These are phyloP conservation scores for Stipa capillata DNA, from an alignment of 176 grass and related monocot genomes.

Conservation along the genomic window DNA sequence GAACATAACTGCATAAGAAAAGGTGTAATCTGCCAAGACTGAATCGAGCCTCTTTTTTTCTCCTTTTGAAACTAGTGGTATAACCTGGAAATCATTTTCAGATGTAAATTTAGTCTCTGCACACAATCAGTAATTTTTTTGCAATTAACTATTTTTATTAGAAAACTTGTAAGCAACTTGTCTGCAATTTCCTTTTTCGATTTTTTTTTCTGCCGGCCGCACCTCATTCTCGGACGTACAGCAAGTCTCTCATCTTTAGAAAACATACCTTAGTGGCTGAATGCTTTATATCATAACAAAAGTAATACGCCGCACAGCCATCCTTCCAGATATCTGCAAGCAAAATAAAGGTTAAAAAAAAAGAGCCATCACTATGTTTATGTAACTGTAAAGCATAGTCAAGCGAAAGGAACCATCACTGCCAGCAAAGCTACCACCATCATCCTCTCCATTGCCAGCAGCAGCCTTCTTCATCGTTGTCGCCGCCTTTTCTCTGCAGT, in stretches of 20 bases:
- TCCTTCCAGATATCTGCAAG: slow-evolving; percentile 6
- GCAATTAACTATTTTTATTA: neutral
- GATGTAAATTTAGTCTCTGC: neutral
- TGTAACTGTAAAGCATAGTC: slow-evolving; percentile 1
- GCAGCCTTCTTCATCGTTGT: neutral
- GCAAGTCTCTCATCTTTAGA: neutral
- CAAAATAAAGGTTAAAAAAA: neutral
- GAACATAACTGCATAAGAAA: too few relatives aligned
- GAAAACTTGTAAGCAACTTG: neutral
- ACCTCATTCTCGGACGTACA: neutral
- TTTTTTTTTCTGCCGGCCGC: neutral
- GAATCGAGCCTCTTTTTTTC: too few relatives aligned
- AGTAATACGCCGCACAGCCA: neutral
- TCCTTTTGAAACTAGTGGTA: slow-evolving; percentile 3
- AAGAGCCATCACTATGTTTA: neutral
- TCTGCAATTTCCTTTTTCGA: neutral
- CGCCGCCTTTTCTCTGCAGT: slow-evolving; percentile 10
- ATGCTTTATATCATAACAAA: neutral
- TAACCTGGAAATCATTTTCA: neutral
- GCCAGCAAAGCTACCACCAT: slow-evolving; percentile 17
- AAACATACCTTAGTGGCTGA: neutral
- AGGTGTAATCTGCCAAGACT: too few relatives aligned
- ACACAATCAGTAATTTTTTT: neutral
- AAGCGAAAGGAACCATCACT: neutral
- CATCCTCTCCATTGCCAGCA: neutral